Evolutionary conservation across 331 rosid species (phyloP).

Genomic region (Malus hybrid): DNA sequence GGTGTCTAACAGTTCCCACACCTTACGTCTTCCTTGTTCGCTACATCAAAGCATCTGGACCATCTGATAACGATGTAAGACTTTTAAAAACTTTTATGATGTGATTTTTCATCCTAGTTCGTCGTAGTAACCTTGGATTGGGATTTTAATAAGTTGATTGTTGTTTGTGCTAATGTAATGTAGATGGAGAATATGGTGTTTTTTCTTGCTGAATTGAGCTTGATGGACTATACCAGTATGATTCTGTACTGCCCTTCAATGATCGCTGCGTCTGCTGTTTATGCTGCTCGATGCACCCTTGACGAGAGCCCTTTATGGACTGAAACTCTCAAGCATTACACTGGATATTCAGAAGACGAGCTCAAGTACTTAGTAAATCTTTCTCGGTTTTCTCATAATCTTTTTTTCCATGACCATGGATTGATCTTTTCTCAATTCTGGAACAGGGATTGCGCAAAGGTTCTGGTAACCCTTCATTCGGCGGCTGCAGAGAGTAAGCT

Average conservation of each 20-base stretch:
- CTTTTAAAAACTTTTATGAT: not conserved
- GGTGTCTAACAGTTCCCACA: conserved; percentile 85
- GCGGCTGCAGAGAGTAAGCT: conserved; percentile 48
- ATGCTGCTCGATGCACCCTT: conserved; percentile 64
- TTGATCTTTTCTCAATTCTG: not conserved
- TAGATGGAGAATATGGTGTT: conserved; percentile 54
- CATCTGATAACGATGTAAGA: conserved; percentile 28
- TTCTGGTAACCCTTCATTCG: conserved; percentile 43
- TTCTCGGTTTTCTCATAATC: not conserved
- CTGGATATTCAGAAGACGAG: conserved; percentile 43
- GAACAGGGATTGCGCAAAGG: conserved; percentile 59
- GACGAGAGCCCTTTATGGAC: conserved; percentile 57
- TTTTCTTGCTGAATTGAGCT: conserved; percentile 71
- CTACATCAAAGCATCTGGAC: conserved; percentile 62
- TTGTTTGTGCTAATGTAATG: not conserved
- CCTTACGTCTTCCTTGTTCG: conserved; percentile 77
- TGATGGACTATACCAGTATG: conserved; percentile 49
- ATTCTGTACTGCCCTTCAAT: conserved; percentile 46
- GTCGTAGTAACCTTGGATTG: not conserved
- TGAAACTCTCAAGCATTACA: conserved; percentile 63
- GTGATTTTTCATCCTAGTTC: not conserved
- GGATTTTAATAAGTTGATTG: not conserved
- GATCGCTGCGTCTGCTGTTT: conserved; percentile 86
- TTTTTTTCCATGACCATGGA: not conserved
- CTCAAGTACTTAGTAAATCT: conserved; percentile 24